These are phyloP conservation scores for Kwoniella sp. DNA, from an alignment of 768 basidiomycete species.

Conservation along the genomic window DNA sequence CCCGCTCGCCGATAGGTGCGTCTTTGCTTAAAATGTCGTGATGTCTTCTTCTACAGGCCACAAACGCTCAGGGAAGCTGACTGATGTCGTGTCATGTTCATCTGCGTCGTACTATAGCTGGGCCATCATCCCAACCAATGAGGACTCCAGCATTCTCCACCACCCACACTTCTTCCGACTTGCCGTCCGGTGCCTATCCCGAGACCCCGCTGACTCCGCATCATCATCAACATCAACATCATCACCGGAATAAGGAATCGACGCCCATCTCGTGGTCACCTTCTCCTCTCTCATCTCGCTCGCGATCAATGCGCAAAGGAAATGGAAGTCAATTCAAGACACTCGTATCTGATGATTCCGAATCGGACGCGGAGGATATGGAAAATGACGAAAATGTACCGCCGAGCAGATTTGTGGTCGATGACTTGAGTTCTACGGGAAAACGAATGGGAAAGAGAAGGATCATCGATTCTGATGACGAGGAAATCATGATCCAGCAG, in stretches of 20 bases:
- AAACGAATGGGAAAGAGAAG: conserved; percentile 3
- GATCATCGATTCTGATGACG: conserved; percentile 11
- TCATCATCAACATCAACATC: not conserved
- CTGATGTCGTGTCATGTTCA: no score
- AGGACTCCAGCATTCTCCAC: conserved; percentile 19
- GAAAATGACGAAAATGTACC: conserved; percentile 4
- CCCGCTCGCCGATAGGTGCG: conserved; percentile 15
- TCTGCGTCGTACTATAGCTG: no score
- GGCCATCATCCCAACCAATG: conserved; percentile 11
- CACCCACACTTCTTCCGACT: conserved; percentile 10
- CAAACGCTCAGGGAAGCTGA: no score
- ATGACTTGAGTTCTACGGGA: not conserved
- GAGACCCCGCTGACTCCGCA: conserved; percentile 15
- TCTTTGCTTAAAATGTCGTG: no score
- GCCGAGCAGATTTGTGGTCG: not conserved
- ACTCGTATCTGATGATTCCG: conserved; percentile 16
- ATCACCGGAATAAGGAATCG: not conserved
- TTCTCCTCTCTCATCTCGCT: conserved; percentile 9
- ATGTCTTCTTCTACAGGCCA: no score
- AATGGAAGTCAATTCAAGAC: not conserved
- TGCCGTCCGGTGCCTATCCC: conserved; percentile 17
- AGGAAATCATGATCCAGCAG: conserved; percentile 5
- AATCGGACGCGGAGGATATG: conserved; percentile 7
- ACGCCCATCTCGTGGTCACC: conserved; percentile 12
- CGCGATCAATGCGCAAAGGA: not conserved